Percentiles rank a stretch among this genome's conserved stretches.
Evolutionary conservation across 768 basidiomycete genomes (phyloP).

Genomic region (Lentinula raphanica): DNA sequence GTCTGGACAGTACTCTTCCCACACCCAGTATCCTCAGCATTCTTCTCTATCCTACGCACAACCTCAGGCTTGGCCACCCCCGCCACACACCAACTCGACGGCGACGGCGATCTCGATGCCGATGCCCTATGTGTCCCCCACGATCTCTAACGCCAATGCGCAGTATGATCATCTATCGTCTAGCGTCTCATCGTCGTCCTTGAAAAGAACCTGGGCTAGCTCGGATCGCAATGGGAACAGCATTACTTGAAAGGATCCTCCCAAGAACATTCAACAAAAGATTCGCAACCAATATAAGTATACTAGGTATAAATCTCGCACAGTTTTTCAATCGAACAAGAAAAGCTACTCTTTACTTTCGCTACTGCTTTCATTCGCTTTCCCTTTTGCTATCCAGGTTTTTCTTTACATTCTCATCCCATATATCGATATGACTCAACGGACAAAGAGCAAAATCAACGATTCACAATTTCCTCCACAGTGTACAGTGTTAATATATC

Average conservation of each 20-base stretch:
- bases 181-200: neutral
- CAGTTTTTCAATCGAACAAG: too few relatives aligned
- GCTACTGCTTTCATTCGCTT: neutral
- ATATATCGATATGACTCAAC: neutral
- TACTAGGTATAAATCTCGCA: too few relatives aligned
- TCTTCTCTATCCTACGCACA: neutral
- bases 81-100: neutral
- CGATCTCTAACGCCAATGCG: too few relatives aligned
- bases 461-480: too few relatives aligned
- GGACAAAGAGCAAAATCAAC: neutral
- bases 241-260: neutral
- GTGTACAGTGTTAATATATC: neutral
- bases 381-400: neutral
- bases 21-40: neutral
- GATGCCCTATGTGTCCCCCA: neutral
- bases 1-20: neutral
- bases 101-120: constrained; percentile 1
- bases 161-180: neutral
- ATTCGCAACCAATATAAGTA: too few relatives aligned
- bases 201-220: neutral
- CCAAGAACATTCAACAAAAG: too few relatives aligned
- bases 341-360: too few relatives aligned
- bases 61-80: neutral
- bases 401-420: neutral
- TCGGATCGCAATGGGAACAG: neutral